These are phyloP conservation scores for Paxillus involutus DNA, from an alignment of 768 basidiomycete species.

Conservation along the genomic window DNA sequence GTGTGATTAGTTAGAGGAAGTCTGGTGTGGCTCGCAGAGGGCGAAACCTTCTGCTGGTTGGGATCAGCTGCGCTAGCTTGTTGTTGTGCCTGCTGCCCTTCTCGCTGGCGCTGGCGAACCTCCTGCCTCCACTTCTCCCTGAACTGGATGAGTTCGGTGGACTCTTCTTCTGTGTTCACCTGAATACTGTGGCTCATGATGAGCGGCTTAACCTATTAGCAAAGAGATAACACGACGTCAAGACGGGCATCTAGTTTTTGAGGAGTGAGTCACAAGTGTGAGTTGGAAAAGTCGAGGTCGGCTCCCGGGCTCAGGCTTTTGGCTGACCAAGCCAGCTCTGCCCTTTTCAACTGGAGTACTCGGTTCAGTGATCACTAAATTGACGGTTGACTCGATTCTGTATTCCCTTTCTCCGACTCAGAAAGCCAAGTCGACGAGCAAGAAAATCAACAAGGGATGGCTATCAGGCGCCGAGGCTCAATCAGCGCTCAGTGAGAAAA, in stretches of 20 bases:
- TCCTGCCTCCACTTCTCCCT: constrained; percentile 75
- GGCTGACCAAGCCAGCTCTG: constrained; percentile 9
- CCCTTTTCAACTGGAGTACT: not conserved
- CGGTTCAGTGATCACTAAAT: no score
- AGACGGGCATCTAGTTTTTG: not conserved
- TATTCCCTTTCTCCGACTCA: no score
- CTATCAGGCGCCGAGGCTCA: no score
- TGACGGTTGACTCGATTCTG: no score
- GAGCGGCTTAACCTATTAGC: not conserved
- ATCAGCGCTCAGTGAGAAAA: no score
- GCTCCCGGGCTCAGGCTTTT: no score
- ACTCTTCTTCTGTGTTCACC: constrained; percentile 37
- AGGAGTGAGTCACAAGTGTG: no score
- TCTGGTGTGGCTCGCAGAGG: constrained; percentile 8
- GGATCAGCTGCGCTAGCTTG: not conserved
- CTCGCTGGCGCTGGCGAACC: constrained; percentile 38
- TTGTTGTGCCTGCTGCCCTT: constrained; percentile 11
- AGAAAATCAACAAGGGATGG: no score
- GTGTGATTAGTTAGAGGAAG: constrained; percentile 1
- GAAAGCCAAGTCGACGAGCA: no score
- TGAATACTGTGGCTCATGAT: not conserved
- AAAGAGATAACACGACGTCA: not conserved
- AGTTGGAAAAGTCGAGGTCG: no score
- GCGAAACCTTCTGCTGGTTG: not conserved
- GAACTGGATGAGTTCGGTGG: constrained; percentile 66